phyloP scores from a whole-genome alignment of 192 early-diverging fungal genomes.

The Coemansia sp. region DNA sequence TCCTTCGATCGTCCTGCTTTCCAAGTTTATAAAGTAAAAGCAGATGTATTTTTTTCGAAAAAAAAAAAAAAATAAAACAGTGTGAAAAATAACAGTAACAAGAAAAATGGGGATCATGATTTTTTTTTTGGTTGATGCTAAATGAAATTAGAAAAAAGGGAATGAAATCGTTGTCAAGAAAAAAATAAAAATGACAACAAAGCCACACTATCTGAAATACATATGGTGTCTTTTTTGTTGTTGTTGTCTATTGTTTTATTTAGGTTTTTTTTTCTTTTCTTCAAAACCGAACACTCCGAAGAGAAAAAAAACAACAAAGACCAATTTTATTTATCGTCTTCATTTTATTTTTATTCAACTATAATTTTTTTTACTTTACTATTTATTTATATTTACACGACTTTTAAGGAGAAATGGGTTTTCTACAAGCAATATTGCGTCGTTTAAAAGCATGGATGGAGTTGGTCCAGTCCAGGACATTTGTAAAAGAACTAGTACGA shows the following conservation, averaged over 20 bases:
- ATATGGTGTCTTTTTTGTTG: no score
- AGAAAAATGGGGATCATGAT: no score
- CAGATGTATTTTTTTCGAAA: not conserved
- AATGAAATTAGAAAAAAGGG: no score
- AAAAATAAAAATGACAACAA: no score
- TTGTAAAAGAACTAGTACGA: conserved; percentile 33
- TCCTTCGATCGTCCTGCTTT: no score
- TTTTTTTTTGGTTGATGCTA: no score
- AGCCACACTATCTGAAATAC: no score
- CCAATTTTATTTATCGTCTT: conserved; percentile 7
- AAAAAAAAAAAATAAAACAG: no score
- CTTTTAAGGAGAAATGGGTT: not conserved
- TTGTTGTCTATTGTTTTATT: no score
- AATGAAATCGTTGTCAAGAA: no score
- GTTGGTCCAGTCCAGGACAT: conserved; percentile 18
- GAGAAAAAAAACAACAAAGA: not conserved
- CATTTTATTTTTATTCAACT: conserved; percentile 3
- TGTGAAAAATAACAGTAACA: no score
- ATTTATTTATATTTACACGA: not conserved
- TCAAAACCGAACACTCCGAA: not conserved
- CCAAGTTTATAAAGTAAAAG: no score
- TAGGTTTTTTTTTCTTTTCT: not conserved
- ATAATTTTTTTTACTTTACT: not conserved
- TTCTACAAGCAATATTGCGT: not conserved
- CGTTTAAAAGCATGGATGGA: not conserved